These are phyloP conservation scores for Coelastrella sp. DNA, from an alignment of 139 green algal species.

Conservation along the genomic window DNA sequence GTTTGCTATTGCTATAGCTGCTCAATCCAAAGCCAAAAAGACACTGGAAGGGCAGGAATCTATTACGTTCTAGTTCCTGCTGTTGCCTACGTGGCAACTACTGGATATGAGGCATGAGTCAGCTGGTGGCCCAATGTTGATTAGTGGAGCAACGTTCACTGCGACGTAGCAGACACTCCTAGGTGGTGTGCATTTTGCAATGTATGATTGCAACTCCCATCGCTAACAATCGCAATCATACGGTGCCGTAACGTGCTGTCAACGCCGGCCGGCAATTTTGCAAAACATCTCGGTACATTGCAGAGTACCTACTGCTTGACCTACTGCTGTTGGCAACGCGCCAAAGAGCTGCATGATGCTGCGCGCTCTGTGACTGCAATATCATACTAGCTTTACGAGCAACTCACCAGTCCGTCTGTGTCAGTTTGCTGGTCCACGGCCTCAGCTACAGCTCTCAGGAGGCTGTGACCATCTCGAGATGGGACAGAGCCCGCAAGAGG, in stretches of 20 bases:
- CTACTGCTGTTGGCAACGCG: neutral
- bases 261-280: neutral
- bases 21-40: too few species aligned
- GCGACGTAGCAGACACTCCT: too few species aligned
- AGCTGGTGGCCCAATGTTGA: too few species aligned
- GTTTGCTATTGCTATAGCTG: too few species aligned
- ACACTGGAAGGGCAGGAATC: too few species aligned
- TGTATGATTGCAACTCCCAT: too few species aligned
- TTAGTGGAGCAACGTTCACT: too few species aligned
- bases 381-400: neutral
- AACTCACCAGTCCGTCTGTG: conserved; percentile 22
- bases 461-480: neutral
- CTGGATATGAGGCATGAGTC: too few species aligned
- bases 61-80: too few species aligned
- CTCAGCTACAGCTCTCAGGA: conserved; percentile 18
- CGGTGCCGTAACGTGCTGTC: neutral
- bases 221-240: neutral
- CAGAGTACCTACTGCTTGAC: neutral
- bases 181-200: too few species aligned
- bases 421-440: neutral
- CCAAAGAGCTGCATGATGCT: neutral
- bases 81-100: too few species aligned
- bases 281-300: neutral
- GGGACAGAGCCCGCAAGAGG: neutral
- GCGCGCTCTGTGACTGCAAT: neutral